phyloP scores from a whole-genome alignment of 1,139 yeast species.

The Ashbya aceris region DNA sequence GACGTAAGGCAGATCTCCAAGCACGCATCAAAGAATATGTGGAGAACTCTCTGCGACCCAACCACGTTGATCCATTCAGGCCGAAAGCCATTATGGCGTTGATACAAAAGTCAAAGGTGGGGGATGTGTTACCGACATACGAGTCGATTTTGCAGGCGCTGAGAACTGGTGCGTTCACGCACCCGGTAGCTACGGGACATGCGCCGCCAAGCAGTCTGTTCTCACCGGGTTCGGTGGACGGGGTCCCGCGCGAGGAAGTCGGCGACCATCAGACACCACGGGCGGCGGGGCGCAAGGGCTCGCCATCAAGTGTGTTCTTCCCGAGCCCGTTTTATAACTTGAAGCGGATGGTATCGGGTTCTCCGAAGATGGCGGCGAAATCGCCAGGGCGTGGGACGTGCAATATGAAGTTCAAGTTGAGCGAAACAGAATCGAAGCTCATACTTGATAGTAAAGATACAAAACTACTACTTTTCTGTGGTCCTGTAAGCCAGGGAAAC shows the following conservation, averaged over 20 bases:
- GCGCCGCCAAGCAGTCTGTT: conserved; percentile 11
- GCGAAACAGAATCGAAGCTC: conserved; percentile 32
- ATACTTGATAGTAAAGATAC: conserved; percentile 27
- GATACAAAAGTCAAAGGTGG: conserved; percentile 33
- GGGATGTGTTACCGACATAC: conserved; percentile 35
- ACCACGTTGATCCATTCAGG: conserved; percentile 34
- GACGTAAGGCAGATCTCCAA: conserved; percentile 44
- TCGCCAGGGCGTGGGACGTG: conserved; percentile 38
- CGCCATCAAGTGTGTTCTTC: conserved; percentile 3
- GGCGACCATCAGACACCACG: background rate
- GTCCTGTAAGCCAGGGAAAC: conserved; percentile 28
- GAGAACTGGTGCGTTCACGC: conserved; percentile 15
- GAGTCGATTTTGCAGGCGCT: conserved; percentile 24
- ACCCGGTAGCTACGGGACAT: conserved; percentile 20
- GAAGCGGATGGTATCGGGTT: conserved; percentile 37
- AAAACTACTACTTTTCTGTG: conserved; percentile 41
- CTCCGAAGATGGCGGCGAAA: conserved; percentile 36
- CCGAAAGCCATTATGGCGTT: conserved; percentile 38
- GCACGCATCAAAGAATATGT: conserved; percentile 38
- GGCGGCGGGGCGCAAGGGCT: background rate
- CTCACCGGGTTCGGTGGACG: background rate
- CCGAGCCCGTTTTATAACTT: conserved; percentile 41
- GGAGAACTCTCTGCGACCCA: conserved; percentile 30
- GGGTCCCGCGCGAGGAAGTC: background rate
- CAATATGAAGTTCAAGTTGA: conserved; percentile 34